Evolutionary conservation across 352 stramenopile genomes (phyloP).

Genomic region (Pythium folliculosum): DNA sequence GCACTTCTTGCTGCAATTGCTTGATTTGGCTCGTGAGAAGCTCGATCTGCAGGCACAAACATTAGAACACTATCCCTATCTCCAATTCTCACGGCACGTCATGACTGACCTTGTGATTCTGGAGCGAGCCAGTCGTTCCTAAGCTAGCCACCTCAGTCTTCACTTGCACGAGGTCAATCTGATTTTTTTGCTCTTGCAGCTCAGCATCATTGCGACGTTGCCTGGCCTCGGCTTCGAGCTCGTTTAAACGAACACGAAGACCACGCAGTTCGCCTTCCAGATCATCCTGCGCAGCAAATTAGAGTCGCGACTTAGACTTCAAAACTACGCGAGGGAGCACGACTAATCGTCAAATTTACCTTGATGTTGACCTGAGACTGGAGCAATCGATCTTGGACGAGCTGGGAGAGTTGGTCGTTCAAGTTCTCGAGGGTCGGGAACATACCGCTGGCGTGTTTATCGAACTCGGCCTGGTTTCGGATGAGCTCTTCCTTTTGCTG

Average conservation of each 20-base stretch:
- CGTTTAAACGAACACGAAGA: constrained; percentile 69
- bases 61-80: neutral
- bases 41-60: constrained; percentile 30
- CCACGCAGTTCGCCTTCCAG: constrained; percentile 73
- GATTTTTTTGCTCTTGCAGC: constrained; percentile 72
- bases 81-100: neutral
- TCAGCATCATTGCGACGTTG: constrained; percentile 72
- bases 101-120: constrained; percentile 54
- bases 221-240: constrained; percentile 72
- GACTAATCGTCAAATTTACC: constrained; percentile 15
- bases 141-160: constrained; percentile 74
- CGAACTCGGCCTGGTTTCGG: constrained; percentile 77
- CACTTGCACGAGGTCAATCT: constrained; percentile 76
- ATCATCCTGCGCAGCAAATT: constrained; percentile 36
- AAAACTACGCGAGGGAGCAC: neutral
- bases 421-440: constrained; percentile 80
- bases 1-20: constrained; percentile 62
- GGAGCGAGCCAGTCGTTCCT: constrained; percentile 61
- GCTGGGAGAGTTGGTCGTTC: constrained; percentile 76
- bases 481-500: constrained; percentile 78
- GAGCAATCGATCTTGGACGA: constrained; percentile 69
- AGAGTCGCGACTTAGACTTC: too few relatives aligned
- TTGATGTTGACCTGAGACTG: constrained; percentile 52
- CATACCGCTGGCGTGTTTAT: constrained; percentile 83
- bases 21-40: constrained; percentile 58